Conservation (phyloP, 495 filamentous ascomycete species). For the Penicillium dipodomyicola region DNA sequence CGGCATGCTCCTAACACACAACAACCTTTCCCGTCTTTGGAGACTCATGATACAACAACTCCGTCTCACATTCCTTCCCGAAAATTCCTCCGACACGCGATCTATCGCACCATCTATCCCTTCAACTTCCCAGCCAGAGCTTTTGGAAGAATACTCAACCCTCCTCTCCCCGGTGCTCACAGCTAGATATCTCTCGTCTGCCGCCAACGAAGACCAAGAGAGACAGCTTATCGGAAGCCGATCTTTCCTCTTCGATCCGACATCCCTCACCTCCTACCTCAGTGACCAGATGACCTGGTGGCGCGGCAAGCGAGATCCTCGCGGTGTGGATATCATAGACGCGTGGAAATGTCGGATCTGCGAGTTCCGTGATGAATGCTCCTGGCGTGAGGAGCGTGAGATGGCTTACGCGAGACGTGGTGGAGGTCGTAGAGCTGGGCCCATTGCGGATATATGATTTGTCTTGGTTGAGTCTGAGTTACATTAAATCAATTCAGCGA, state of each 20-base stretch:
- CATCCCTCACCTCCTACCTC: constrained; percentile 61
- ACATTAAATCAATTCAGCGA: neutral
- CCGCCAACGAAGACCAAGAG: constrained; percentile 29
- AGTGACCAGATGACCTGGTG: constrained; percentile 77
- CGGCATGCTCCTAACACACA: constrained; percentile 56
- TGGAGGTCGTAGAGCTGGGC: constrained; percentile 14
- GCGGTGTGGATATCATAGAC: constrained; percentile 85
- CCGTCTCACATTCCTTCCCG: constrained; percentile 56
- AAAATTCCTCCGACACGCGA: constrained; percentile 15
- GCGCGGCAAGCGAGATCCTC: constrained; percentile 70
- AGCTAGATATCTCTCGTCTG: constrained; percentile 43
- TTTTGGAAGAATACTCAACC: constrained; percentile 55
- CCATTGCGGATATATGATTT: constrained; percentile 17
- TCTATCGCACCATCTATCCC: constrained; percentile 42
- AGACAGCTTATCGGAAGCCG: constrained; percentile 61
- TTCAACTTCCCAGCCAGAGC: constrained; percentile 52
- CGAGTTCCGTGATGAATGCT: constrained; percentile 60
- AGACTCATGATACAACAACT: constrained; percentile 63
- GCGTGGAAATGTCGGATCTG: constrained; percentile 82
- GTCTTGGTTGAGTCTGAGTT: neutral
- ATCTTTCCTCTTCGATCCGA: constrained; percentile 66
- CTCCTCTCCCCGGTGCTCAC: constrained; percentile 47
- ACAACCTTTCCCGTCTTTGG: constrained; percentile 63
- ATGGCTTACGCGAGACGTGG: constrained; percentile 40
- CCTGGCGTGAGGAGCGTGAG: constrained; percentile 60